A percentile compares a stretch with the other conserved stretches of the same genome.
phyloP scores from a whole-genome alignment of 179 eudicot genomes.

The Sideroxylon spinosum region DNA sequence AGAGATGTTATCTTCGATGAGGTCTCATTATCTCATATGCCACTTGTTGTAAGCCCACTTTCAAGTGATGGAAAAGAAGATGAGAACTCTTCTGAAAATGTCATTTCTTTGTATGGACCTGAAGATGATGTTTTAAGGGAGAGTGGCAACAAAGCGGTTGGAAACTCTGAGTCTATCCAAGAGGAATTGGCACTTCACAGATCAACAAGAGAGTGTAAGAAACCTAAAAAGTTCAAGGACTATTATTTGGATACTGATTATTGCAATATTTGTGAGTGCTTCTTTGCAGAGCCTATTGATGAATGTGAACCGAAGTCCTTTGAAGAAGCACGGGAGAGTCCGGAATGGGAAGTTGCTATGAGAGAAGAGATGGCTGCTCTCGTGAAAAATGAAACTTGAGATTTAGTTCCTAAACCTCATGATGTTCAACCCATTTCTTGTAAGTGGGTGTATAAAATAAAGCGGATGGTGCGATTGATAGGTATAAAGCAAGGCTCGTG shows the following conservation, averaged over 20 bases:
- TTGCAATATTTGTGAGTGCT: neutral
- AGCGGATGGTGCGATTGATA: neutral
- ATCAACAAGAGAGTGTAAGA: neutral
- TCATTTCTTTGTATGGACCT: neutral
- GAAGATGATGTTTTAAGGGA: neutral
- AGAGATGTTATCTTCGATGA: neutral
- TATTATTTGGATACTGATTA: neutral
- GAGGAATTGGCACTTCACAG: neutral
- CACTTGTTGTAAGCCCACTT: neutral
- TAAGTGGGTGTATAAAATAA: neutral
- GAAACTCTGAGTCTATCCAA: neutral
- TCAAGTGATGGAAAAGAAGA: neutral
- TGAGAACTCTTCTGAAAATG: neutral
- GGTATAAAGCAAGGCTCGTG: neutral
- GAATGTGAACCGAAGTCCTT: neutral
- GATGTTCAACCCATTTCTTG: slow-evolving; percentile 2
- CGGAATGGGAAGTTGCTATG: neutral
- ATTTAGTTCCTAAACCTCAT: slow-evolving; percentile 4
- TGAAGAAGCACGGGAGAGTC: neutral
- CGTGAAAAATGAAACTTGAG: neutral
- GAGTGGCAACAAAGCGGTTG: neutral
- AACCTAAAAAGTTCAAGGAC: neutral
- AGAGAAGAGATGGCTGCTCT: neutral
- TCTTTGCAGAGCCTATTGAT: neutral
- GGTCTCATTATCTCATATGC: neutral